phyloP scores from a whole-genome alignment of 805 yeast genomes.

The Torulaspora quercuum region DNA sequence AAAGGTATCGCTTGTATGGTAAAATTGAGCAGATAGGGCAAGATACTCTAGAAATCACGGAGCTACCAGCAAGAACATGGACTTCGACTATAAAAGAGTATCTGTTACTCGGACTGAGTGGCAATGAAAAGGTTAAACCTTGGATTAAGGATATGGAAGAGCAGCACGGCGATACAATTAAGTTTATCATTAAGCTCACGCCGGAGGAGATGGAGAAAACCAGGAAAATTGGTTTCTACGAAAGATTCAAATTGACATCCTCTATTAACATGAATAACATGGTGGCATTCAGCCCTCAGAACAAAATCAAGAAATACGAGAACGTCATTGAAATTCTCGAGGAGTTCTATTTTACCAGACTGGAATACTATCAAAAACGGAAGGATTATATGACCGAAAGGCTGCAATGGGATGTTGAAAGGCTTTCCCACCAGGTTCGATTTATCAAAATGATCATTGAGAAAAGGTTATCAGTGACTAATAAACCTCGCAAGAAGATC shows the following conservation, averaged over 20 bases:
- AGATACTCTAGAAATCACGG: slow-evolving; percentile 81
- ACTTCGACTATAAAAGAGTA: slow-evolving; percentile 86
- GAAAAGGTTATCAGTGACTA: slow-evolving; percentile 61
- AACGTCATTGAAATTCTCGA: slow-evolving; percentile 69
- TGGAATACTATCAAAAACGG: slow-evolving; percentile 87
- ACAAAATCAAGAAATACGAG: slow-evolving; percentile 80
- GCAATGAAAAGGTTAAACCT: slow-evolving; percentile 67
- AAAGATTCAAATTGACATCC: slow-evolving; percentile 73
- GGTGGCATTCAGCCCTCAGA: slow-evolving; percentile 93
- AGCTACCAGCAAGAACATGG: slow-evolving; percentile 91
- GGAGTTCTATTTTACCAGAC: slow-evolving; percentile 81
- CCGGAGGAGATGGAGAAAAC: slow-evolving; percentile 83
- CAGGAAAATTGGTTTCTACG: slow-evolving; percentile 68
- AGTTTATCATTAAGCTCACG: slow-evolving; percentile 70
- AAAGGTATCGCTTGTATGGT: slow-evolving; percentile 74
- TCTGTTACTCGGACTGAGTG: slow-evolving; percentile 65
- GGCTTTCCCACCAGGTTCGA: slow-evolving; percentile 76
- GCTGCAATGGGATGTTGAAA: slow-evolving; percentile 70
- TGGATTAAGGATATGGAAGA: slow-evolving; percentile 96
- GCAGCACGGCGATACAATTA: slow-evolving; percentile 80
- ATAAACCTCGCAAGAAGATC: slow-evolving; percentile 64
- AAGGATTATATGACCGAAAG: slow-evolving; percentile 73
- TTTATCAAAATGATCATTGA: slow-evolving; percentile 90
- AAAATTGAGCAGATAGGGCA: slow-evolving; percentile 76
- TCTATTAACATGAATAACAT: slow-evolving; percentile 73